Percentiles rank a stretch among this genome's conserved stretches.
Conservation (phyloP, 345 rosid species). For the Nephelium lappaceum region DNA sequence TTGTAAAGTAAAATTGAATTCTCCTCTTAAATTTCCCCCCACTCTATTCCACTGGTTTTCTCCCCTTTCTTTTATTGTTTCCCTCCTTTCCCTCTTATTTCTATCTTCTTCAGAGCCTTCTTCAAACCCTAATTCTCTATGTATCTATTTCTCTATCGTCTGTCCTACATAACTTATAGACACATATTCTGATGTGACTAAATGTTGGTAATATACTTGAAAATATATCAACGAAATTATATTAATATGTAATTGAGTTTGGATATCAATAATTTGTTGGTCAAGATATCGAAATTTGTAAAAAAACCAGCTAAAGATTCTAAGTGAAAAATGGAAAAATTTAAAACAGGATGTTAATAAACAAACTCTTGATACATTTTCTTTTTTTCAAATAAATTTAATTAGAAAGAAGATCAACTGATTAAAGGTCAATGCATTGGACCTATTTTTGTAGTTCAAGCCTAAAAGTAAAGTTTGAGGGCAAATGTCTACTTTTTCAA, state of each 20-base stretch:
- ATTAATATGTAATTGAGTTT: not conserved
- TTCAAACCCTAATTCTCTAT: no score
- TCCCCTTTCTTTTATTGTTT: no score
- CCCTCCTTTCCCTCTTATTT: no score
- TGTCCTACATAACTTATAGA: not conserved
- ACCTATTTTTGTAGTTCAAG: not conserved
- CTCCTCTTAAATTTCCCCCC: no score
- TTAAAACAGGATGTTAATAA: not conserved
- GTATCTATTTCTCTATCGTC: no score
- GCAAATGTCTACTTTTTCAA: not conserved
- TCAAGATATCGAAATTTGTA: not conserved
- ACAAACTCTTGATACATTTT: not conserved
- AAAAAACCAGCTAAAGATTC: not conserved
- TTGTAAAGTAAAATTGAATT: no score
- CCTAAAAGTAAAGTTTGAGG: not conserved
- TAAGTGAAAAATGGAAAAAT: not conserved
- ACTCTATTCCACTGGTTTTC: no score
- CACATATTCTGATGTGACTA: not conserved
- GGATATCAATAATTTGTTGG: not conserved
- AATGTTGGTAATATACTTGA: conserved; percentile 4
- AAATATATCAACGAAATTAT: not conserved
- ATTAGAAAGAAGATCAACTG: conserved; percentile 1
- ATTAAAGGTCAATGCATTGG: not conserved
- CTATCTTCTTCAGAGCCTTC: no score
- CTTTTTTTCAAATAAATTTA: not conserved